Evolutionary conservation across 331 rosid species (phyloP).

Genomic region (Quercus phellos): DNA sequence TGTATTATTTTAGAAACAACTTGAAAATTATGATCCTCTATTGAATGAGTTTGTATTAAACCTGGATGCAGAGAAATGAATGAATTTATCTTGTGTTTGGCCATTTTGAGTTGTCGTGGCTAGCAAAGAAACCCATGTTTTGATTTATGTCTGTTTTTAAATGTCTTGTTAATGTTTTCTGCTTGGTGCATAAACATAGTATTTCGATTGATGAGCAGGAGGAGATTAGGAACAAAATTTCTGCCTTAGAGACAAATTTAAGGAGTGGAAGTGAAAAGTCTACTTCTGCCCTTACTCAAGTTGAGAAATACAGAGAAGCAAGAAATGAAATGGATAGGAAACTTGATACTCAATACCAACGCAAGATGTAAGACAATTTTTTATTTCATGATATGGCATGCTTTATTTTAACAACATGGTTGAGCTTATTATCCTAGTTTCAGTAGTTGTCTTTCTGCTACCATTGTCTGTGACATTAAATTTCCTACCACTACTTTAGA

Average conservation of each 20-base stretch:
- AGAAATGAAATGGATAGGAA: slow-evolving; percentile 68
- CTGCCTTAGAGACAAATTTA: slow-evolving; percentile 55
- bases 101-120: neutral
- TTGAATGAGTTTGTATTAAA: neutral
- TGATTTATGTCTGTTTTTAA: neutral
- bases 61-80: neutral
- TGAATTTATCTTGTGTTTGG: neutral
- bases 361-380: slow-evolving; percentile 58
- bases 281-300: slow-evolving; percentile 43
- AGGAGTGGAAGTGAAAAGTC: slow-evolving; percentile 48
- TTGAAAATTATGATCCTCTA: neutral
- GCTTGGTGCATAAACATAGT: neutral
- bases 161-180: neutral
- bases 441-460: neutral
- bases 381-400: neutral
- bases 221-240: slow-evolving; percentile 62
- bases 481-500: neutral
- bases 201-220: slow-evolving; percentile 50
- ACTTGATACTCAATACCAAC: slow-evolving; percentile 73
- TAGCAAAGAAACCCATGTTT: neutral
- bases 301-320: slow-evolving; percentile 70
- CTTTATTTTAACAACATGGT: neutral
- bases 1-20: neutral
- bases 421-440: neutral
- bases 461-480: neutral